A percentile compares a stretch with the other conserved stretches of the same genome.
Conservation (phyloP, 306 rosid species). For the Vigna trinervia region DNA sequence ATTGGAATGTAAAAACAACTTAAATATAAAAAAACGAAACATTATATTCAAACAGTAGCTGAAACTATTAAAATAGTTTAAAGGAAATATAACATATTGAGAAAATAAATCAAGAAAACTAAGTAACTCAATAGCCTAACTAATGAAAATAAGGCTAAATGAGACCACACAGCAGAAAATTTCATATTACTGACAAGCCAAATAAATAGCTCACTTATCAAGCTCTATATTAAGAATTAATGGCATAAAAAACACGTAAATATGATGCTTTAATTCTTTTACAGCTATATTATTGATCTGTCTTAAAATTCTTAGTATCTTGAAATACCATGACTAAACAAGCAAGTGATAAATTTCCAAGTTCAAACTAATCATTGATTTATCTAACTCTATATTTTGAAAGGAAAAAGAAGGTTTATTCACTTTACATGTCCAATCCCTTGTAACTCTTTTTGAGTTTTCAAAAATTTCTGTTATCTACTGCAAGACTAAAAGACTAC, state of each 20-base stretch:
- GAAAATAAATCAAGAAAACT: neutral
- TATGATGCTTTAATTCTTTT: neutral
- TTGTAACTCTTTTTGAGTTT: conserved; percentile 11
- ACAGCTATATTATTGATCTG: neutral
- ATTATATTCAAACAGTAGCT: neutral
- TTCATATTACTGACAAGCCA: neutral
- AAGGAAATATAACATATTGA: neutral
- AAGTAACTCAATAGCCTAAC: neutral
- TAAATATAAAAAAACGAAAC: neutral
- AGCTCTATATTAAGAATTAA: neutral
- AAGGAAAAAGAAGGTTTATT: conserved; percentile 12
- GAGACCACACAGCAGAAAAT: neutral
- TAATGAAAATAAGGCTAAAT: neutral
- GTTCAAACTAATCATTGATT: conserved; percentile 19
- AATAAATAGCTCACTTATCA: neutral
- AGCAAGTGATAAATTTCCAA: neutral
- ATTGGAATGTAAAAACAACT: neutral
- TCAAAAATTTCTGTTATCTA: conserved; percentile 18
- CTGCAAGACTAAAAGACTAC: conserved; percentile 18
- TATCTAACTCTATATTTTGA: conserved; percentile 6
- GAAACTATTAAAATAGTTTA: neutral
- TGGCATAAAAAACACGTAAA: neutral
- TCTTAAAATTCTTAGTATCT: neutral
- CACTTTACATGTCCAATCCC: conserved; percentile 37
- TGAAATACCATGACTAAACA: no score